Evolutionary conservation across 2,329 filamentous ascomycete species (phyloP).

Genomic region (Aspergillus tubingensis): DNA sequence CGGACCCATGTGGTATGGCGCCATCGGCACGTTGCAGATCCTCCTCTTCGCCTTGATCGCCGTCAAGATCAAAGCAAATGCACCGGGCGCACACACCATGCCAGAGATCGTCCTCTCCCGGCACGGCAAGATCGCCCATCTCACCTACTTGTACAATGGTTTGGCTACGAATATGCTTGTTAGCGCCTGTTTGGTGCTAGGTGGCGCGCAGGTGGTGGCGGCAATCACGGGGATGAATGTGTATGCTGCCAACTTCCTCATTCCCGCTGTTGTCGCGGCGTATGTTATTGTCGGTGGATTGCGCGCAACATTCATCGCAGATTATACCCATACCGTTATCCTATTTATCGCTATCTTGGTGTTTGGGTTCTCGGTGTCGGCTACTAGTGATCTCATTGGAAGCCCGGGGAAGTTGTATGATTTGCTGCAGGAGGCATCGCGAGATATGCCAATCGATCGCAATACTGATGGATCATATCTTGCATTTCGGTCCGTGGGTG

Average conservation of each 20-base stretch:
- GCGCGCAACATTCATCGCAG: conserved; percentile 45
- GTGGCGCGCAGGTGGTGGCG: conserved; percentile 42
- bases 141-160: conserved; percentile 45
- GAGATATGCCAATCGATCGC: conserved; percentile 34
- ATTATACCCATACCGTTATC: conserved; percentile 47
- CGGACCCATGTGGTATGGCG: conserved; percentile 48
- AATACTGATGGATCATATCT: conserved; percentile 40
- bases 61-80: conserved; percentile 46
- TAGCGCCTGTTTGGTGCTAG: conserved; percentile 42
- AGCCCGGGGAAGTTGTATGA: conserved; percentile 41
- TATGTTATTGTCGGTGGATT: conserved; percentile 47
- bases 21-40: conserved; percentile 44
- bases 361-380: conserved; percentile 43
- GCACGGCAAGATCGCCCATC: conserved; percentile 42
- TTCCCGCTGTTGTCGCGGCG: conserved; percentile 41
- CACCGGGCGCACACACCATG: conserved; percentile 47
- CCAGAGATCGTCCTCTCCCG: conserved; percentile 45
- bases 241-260: conserved; percentile 45
- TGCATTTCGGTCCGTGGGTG: conserved; percentile 39
- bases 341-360: conserved; percentile 43
- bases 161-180: conserved; percentile 47
- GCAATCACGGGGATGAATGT: conserved; percentile 47
- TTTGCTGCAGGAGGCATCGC: conserved; percentile 36
- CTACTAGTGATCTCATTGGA: conserved; percentile 35
- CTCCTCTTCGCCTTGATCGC: conserved; percentile 46